Conservation (phyloP, 768 basidiomycete species). For the Pilatotrama ljubarskyi region DNA sequence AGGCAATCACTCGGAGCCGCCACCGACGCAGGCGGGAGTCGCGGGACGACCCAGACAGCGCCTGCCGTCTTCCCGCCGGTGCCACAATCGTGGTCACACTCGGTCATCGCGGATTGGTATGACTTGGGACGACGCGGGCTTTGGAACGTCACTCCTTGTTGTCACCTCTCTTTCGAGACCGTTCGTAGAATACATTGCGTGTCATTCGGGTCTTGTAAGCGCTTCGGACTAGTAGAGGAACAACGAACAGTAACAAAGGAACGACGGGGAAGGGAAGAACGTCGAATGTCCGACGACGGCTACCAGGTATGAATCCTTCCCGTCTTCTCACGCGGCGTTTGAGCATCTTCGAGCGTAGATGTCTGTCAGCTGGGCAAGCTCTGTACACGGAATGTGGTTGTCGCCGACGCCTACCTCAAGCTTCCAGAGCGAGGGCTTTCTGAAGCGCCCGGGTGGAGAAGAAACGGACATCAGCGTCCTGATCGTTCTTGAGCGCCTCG, state of each 20-base stretch:
- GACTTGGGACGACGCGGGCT: background rate
- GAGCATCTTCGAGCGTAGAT: background rate
- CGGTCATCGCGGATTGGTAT: background rate
- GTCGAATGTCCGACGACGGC: slow-evolving; percentile 8
- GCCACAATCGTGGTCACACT: background rate
- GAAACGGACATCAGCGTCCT: slow-evolving; percentile 95
- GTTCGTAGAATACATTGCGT: slow-evolving; percentile 17
- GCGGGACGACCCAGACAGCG: background rate
- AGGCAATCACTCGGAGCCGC: slow-evolving; percentile 9
- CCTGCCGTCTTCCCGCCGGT: background rate
- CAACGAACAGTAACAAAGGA: background rate
- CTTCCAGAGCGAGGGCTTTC: slow-evolving; percentile 43
- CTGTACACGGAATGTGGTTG: background rate
- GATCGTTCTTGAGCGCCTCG: slow-evolving; percentile 83
- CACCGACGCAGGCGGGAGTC: background rate
- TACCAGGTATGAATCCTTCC: slow-evolving; percentile 14
- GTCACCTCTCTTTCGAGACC: background rate
- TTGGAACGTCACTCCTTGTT: background rate
- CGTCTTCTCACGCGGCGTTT: background rate
- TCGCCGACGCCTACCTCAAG: slow-evolving; percentile 35
- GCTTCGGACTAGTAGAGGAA: background rate
- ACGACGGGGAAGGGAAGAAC: slow-evolving; percentile 11
- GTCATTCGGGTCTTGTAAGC: slow-evolving; percentile 14
- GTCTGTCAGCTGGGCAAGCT: background rate
- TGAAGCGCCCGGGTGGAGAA: slow-evolving; percentile 85